Evolutionary conservation across 148 eudicot species (phyloP).

Genomic region (Camellia japonica): DNA sequence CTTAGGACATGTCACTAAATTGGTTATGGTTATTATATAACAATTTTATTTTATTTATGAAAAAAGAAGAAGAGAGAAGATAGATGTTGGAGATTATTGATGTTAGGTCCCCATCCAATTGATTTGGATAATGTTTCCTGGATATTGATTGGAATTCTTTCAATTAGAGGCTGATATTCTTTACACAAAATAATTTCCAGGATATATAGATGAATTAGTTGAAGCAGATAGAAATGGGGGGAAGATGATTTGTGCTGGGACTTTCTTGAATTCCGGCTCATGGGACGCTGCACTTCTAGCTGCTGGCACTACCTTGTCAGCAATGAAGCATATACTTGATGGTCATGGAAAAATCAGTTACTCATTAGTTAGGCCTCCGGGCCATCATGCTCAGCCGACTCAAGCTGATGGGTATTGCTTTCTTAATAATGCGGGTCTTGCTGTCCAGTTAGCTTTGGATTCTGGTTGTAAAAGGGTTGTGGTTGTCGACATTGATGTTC

Average conservation of each 20-base stretch:
- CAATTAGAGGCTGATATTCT: slow-evolving; percentile 10
- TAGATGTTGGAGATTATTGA: background rate
- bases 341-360: slow-evolving; percentile 58
- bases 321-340: slow-evolving; percentile 71
- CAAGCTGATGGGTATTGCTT: slow-evolving; percentile 97
- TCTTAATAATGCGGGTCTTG: slow-evolving; percentile 82
- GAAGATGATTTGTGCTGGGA: slow-evolving; percentile 58
- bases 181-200: slow-evolving; percentile 30
- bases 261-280: slow-evolving; percentile 84
- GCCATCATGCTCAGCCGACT: slow-evolving; percentile 95
- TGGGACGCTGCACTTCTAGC: slow-evolving; percentile 89
- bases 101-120: background rate
- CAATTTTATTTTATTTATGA: too few species aligned
- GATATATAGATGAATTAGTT: slow-evolving; percentile 66
- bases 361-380: slow-evolving; percentile 92
- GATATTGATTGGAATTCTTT: background rate
- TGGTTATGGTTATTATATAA: background rate
- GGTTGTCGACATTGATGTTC: slow-evolving; percentile 95
- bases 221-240: slow-evolving; percentile 66
- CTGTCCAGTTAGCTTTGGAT: slow-evolving; percentile 57
- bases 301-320: slow-evolving; percentile 84
- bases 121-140: background rate
- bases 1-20: background rate
- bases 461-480: slow-evolving; percentile 62
- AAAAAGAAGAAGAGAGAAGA: too few species aligned